These are phyloP conservation scores for Lignosus rhinocerotis DNA, from an alignment of 1,284 basidiomycete genomes.

Conservation along the genomic window DNA sequence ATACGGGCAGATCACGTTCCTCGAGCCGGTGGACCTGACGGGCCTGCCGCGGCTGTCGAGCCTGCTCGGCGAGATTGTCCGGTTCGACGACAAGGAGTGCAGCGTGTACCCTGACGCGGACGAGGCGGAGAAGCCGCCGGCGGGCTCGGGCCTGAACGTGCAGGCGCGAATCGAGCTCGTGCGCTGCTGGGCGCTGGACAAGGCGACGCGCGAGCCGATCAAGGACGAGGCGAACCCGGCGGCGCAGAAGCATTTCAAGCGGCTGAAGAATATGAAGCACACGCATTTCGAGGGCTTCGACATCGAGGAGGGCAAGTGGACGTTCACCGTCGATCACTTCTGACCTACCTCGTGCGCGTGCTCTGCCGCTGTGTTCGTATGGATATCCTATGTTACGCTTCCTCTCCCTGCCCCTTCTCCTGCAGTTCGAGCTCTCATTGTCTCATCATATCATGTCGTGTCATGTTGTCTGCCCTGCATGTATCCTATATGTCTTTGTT, in stretches of 20 bases:
- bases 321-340: constrained; percentile 94
- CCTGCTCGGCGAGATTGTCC: constrained; percentile 85
- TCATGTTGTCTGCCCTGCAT: constrained; percentile 7
- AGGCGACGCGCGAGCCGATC: constrained; percentile 89
- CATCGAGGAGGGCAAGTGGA: constrained; percentile 84
- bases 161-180: constrained; percentile 80
- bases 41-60: constrained; percentile 79
- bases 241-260: constrained; percentile 78
- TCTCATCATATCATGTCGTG: not conserved
- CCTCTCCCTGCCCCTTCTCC: not conserved
- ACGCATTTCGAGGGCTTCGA: constrained; percentile 88
- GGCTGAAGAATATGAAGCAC: constrained; percentile 82
- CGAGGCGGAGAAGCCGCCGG: constrained; percentile 75
- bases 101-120: constrained; percentile 91
- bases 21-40: constrained; percentile 92
- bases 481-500: not conserved
- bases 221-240: constrained; percentile 79
- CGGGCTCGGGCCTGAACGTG: constrained; percentile 89
- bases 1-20: constrained; percentile 89
- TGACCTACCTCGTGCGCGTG: constrained; percentile 29
- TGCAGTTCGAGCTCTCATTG: not conserved
- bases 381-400: not conserved
- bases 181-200: constrained; percentile 89
- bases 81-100: constrained; percentile 91
- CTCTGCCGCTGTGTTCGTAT: constrained; percentile 25